These are phyloP conservation scores for Phoma sp. DNA, from an alignment of 2,329 filamentous ascomycete genomes.

Conservation along the genomic window DNA sequence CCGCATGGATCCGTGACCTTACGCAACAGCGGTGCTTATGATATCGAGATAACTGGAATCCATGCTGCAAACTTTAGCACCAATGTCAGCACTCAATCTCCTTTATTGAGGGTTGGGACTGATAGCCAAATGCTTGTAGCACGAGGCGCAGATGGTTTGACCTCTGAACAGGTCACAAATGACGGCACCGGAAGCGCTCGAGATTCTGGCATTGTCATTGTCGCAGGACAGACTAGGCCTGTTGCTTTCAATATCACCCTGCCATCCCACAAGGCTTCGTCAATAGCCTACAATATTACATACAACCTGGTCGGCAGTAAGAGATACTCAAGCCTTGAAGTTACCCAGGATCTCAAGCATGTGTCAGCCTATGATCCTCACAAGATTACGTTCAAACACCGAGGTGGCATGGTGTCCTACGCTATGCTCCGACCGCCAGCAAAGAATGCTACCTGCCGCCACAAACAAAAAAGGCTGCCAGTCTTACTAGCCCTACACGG, in stretches of 20 bases:
- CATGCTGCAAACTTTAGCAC: constrained; percentile 33
- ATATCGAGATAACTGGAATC: constrained; percentile 47
- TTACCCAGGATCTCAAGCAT: constrained; percentile 37
- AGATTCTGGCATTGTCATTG: constrained; percentile 23
- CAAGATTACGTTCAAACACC: constrained; percentile 63
- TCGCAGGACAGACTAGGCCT: constrained; percentile 53
- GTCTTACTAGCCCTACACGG: constrained; percentile 63
- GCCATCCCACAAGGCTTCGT: constrained; percentile 30
- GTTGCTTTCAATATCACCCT: constrained; percentile 48
- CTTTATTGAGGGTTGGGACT: constrained; percentile 12
- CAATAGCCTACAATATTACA: constrained; percentile 33
- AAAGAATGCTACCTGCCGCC: constrained; percentile 42
- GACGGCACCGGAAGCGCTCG: background rate
- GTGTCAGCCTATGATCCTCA: constrained; percentile 53
- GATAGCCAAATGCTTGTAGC: constrained; percentile 22
- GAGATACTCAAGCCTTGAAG: constrained; percentile 24
- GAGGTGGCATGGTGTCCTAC: constrained; percentile 63
- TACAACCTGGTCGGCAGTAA: constrained; percentile 31
- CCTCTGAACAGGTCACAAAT: constrained; percentile 17
- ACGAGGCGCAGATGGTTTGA: constrained; percentile 9
- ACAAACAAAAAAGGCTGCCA: constrained; percentile 47
- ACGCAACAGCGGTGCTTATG: constrained; percentile 53
- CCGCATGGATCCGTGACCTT: constrained; percentile 58
- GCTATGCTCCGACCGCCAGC: constrained; percentile 64
- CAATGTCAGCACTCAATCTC: constrained; percentile 17